Evolutionary conservation across 176 grass and related monocot genomes (phyloP), one percentile per base, ranked within the genome.

Genomic region (Eragrostis curvula): DNA sequence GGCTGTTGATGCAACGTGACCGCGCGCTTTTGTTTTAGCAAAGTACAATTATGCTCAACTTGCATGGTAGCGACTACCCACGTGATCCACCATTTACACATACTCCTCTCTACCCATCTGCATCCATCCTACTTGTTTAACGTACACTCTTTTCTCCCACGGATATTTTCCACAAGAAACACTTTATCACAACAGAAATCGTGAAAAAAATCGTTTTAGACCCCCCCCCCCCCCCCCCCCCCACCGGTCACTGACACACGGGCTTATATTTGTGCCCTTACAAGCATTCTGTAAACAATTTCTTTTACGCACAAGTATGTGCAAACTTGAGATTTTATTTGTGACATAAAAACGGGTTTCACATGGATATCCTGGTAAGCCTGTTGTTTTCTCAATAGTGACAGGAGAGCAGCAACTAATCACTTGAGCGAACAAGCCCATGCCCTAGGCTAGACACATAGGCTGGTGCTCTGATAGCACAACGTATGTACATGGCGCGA

Each of bases 371-470:
- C 68, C 29, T 1, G n/a, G 18, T 24, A 0, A 15, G 47, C 7
- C 47, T 66, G 72, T 83, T 83, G 66, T 86, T 86, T 84, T 85
- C 88, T 43, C 9, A 73, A 83, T 79, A 90, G 84, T 66, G 70
- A 80, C 77, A n/a, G 24, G 50, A 50, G 46, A 21, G 9, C 73
- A 71, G 15, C 62, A 25, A 65, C 75, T 9, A 32, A 23, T 12
- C 18, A 23, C 61, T 48, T 6, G 7, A 36, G 14, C 20, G 11
- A 36, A 11, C 15, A 51, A 32, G 62, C 63, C 45, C 47, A 68
- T 68, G 46, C 18, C 62, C 17, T 60, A 15, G 5, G 14, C 46
- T 20, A 79, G 32, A 18, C 1, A 36, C 44, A 32, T 65, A 80
- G 48, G 53, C 67, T 49, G 53, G 59, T 42, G 55, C 71, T 13